These are phyloP conservation scores for Tricholoma furcatifolium DNA, from an alignment of 768 basidiomycete species.

Conservation along the genomic window DNA sequence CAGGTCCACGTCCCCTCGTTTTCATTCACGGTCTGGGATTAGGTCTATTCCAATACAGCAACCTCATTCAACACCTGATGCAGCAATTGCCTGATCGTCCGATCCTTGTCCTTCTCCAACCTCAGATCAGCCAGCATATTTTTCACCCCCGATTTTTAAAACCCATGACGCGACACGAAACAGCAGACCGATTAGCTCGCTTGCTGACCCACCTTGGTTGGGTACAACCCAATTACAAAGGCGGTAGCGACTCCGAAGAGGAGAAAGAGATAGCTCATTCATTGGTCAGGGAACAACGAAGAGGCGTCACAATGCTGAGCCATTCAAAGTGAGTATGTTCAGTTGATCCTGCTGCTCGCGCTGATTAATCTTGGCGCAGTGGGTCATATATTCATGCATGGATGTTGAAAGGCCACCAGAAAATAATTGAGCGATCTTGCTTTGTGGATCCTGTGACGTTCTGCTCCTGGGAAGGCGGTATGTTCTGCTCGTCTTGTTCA, in stretches of 20 bases:
- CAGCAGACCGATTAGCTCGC: conserved; percentile 51
- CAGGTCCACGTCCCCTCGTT: conserved; percentile 67
- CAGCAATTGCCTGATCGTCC: conserved; percentile 62
- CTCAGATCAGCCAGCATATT: conserved; percentile 83
- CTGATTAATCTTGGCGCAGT: conserved; percentile 30
- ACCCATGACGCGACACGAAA: conserved; percentile 66
- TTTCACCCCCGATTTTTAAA: conserved; percentile 73
- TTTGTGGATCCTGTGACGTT: conserved; percentile 92
- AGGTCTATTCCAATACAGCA: conserved; percentile 70
- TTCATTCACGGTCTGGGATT: conserved; percentile 90
- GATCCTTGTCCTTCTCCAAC: conserved; percentile 73
- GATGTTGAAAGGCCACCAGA: conserved; percentile 78
- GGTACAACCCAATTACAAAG: conserved; percentile 34
- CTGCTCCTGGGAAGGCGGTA: conserved; percentile 93
- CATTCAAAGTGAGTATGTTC: conserved; percentile 76
- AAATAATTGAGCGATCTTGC: conserved; percentile 71
- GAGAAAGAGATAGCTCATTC: conserved; percentile 23
- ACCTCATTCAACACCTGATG: conserved; percentile 59
- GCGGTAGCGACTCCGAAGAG: conserved; percentile 23
- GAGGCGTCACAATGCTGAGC: conserved; percentile 75
- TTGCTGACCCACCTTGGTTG: conserved; percentile 67
- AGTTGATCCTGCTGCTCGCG: not conserved
- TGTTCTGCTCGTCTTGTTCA: conserved; percentile 20
- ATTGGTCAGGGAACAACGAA: conserved; percentile 21
- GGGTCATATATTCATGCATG: conserved; percentile 87